Base-by-base conservation (phyloP, 257 asterid genomes). In the Solanum chilense region DNA sequence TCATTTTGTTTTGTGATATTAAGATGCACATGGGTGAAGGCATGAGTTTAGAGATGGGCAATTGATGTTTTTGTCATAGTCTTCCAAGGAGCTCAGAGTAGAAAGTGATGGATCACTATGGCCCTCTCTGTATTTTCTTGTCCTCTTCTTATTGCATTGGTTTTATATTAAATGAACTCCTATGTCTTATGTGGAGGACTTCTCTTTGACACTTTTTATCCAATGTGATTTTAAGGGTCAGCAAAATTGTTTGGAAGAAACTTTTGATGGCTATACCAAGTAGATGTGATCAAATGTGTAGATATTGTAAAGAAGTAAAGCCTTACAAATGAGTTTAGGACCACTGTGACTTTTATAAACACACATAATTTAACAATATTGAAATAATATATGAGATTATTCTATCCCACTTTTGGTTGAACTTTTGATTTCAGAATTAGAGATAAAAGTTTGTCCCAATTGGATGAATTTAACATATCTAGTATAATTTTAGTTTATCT, bases 11-110 rank as follows among this genome's bases (percentile, higher is more conserved):
- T 84, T 42, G 64, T 84, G 42, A 27, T 64, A 68, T 27, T 68
- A 41, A 47, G 82, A 85, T n/a, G 80, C 81, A 93, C 96, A 93
- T 93, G 96, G 91, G 89, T 21, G 85, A 87, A 84, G 92, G 88
- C 90, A 90, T 89, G 95, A 91, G 27, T 82, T 62, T 87, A 78
- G 92, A 42, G 84, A 47, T 78, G 52, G 86, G 84, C 94, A 93
- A 91, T 95, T 93, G 95, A 93, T 81, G 6, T 49, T 68, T 90
- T 87, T 88, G 87, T 89, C 90, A 58, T 45, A 16, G 83, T 52
- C 77, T 74, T 31, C 42, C 68, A 74, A 75, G 27, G 84, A 52
- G 86, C 52, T 73, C 87, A 83, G 85, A 73, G 77, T 80, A 74
- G 88, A 89, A 75, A 85, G 92, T 89, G 93, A 91, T 87, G 44